A percentile compares a stretch with the other conserved stretches of the same genome.
Conservation (phyloP, 805 yeast species). For the Ogataea nitratoaversa region DNA sequence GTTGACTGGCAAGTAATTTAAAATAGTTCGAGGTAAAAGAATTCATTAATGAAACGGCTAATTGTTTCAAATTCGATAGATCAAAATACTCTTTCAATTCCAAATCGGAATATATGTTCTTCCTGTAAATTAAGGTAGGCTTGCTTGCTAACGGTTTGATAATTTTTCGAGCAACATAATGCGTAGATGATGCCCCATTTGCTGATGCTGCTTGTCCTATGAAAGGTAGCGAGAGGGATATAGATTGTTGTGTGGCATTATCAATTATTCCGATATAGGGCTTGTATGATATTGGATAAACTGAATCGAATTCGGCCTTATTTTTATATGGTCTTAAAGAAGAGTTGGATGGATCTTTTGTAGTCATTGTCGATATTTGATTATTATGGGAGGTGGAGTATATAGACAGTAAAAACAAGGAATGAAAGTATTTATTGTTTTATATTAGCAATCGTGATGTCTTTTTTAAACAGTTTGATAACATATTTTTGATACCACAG, state of each 20-base stretch:
- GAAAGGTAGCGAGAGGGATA: conserved; percentile 30
- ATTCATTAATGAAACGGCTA: conserved; percentile 51
- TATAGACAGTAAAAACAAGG: too few relatives aligned
- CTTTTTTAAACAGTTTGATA: too few relatives aligned
- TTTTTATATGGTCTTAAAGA: conserved; percentile 31
- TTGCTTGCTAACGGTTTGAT: conserved; percentile 19
- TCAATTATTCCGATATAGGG: conserved; percentile 33
- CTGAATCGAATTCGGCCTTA: conserved; percentile 28
- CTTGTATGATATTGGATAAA: conserved; percentile 32
- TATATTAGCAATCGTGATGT: too few relatives aligned
- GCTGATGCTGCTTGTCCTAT: conserved; percentile 14
- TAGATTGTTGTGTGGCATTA: conserved; percentile 30
- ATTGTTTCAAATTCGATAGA: conserved; percentile 49
- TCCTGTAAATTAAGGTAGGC: conserved; percentile 17
- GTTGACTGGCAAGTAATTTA: conserved; percentile 71
- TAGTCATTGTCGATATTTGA: conserved; percentile 13
- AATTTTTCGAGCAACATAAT: conserved; percentile 15
- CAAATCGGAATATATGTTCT: conserved; percentile 48
- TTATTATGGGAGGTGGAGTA: too few relatives aligned
- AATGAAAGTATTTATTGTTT: too few relatives aligned
- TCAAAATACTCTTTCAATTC: conserved; percentile 68
- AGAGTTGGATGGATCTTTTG: conserved; percentile 22
- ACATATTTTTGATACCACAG: too few relatives aligned
- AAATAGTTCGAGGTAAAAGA: conserved; percentile 67
- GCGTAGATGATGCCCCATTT: conserved; percentile 4